Conservation (phyloP, 2,329 filamentous ascomycete genomes). For the Cordyceps fumosorosea region DNA sequence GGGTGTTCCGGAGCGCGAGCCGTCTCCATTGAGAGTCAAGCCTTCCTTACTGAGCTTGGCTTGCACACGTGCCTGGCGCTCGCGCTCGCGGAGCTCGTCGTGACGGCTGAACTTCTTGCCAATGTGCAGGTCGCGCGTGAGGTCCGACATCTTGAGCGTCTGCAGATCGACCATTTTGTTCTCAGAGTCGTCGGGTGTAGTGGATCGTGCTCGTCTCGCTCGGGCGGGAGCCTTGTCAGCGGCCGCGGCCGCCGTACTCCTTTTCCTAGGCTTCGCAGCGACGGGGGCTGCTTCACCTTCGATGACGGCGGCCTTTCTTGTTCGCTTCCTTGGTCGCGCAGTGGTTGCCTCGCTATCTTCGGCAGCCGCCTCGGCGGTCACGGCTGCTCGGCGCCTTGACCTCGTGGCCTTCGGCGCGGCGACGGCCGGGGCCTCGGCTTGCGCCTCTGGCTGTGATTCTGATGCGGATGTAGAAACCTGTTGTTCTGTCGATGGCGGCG, state of each 20-base stretch:
- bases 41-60: slow-evolving; percentile 23
- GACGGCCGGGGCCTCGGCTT: background rate
- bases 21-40: slow-evolving; percentile 20
- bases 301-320: background rate
- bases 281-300: background rate
- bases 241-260: slow-evolving; percentile 4
- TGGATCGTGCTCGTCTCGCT: slow-evolving; percentile 35
- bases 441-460: background rate
- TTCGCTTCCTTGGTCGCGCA: slow-evolving; percentile 8
- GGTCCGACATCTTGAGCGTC: slow-evolving; percentile 63
- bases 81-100: slow-evolving; percentile 62
- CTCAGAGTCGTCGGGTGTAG: slow-evolving; percentile 60
- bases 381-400: slow-evolving; percentile 1
- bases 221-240: slow-evolving; percentile 18
- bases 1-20: slow-evolving; percentile 16
- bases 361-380: background rate
- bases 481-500: slow-evolving; percentile 1
- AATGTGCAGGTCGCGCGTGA: slow-evolving; percentile 62
- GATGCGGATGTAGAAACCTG: background rate
- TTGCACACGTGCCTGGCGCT: slow-evolving; percentile 39
- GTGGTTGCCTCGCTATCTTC: background rate
- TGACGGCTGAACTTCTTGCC: slow-evolving; percentile 72
- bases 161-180: slow-evolving; percentile 56
- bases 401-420: background rate
- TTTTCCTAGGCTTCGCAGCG: slow-evolving; percentile 1